A percentile compares a stretch with the other conserved stretches of the same genome.
Conservation (phyloP, 305 asterid species). For the Monarda citriodora region DNA sequence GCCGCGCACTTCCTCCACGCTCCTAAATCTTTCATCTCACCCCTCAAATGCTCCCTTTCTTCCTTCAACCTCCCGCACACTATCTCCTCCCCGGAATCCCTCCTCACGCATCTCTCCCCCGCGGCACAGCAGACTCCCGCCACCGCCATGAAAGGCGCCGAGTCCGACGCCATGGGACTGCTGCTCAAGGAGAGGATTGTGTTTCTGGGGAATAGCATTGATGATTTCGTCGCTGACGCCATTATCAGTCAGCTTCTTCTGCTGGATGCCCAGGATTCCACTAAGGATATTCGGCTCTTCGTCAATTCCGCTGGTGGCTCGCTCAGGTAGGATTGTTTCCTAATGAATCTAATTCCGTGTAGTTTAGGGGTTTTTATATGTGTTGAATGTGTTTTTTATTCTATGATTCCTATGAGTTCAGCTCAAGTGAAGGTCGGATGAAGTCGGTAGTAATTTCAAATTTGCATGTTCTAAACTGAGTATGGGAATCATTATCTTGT, state of each 20-base stretch:
- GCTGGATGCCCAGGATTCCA: conserved; percentile 88
- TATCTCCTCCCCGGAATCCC: conserved; percentile 29
- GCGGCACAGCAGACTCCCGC: conserved; percentile 55
- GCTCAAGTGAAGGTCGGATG: not conserved
- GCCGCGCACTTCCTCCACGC: conserved; percentile 13
- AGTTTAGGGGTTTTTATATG: conserved; percentile 18
- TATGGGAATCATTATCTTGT: not conserved
- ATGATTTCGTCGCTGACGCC: conserved; percentile 89
- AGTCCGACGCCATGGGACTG: conserved; percentile 81
- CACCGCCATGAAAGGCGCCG: conserved; percentile 69
- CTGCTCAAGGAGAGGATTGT: conserved; percentile 90
- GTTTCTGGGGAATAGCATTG: conserved; percentile 73
- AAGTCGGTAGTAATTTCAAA: not conserved
- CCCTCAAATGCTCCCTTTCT: conserved; percentile 43
- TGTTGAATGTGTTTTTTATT: not conserved
- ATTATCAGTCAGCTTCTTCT: conserved; percentile 83
- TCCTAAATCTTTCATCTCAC: conserved; percentile 20
- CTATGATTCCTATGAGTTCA: not conserved
- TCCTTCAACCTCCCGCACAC: conserved; percentile 23
- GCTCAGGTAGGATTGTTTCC: conserved; percentile 50
- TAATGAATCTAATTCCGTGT: conserved; percentile 7
- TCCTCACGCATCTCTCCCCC: conserved; percentile 28
- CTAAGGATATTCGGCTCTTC: conserved; percentile 84
- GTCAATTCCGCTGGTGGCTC: conserved; percentile 96
- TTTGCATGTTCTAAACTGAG: conserved; percentile 7